Evolutionary conservation across 495 filamentous ascomycete genomes (phyloP).

Genomic region (Neurospora sp.): DNA sequence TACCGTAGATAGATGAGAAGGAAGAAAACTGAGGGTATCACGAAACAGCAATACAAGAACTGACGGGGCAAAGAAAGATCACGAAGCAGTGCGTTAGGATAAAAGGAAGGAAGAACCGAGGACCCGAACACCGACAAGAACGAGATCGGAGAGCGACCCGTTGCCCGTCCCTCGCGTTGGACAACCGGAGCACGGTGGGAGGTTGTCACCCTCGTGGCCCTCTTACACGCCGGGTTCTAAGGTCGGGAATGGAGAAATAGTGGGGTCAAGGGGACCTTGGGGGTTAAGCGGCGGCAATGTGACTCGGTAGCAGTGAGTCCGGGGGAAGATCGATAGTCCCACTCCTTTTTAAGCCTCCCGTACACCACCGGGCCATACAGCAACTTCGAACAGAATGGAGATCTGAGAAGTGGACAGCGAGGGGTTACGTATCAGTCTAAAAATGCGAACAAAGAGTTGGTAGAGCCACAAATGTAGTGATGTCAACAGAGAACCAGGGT

Average conservation of each 20-base stretch:
- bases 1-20: background rate
- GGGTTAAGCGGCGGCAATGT: slow-evolving; percentile 12
- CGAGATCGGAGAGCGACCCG: background rate
- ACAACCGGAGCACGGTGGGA: background rate
- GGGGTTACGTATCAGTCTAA: background rate
- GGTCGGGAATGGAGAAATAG: background rate
- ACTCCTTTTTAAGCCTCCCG: background rate
- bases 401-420: background rate
- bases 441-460: background rate
- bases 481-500: background rate
- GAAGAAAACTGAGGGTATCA: background rate
- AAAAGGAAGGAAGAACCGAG: background rate
- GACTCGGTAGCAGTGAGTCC: slow-evolving; percentile 17
- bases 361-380: background rate
- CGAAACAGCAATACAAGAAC: background rate
- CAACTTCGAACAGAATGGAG: background rate
- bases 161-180: background rate
- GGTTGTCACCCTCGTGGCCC: background rate
- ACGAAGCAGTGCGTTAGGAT: background rate
- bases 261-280: slow-evolving; percentile 10
- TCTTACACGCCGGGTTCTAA: background rate
- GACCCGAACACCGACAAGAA: background rate
- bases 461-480: background rate
- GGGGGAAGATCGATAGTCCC: background rate
- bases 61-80: background rate